Evolutionary conservation across 306 rosid genomes (phyloP).

Genomic region (Rubus parviflorus): DNA sequence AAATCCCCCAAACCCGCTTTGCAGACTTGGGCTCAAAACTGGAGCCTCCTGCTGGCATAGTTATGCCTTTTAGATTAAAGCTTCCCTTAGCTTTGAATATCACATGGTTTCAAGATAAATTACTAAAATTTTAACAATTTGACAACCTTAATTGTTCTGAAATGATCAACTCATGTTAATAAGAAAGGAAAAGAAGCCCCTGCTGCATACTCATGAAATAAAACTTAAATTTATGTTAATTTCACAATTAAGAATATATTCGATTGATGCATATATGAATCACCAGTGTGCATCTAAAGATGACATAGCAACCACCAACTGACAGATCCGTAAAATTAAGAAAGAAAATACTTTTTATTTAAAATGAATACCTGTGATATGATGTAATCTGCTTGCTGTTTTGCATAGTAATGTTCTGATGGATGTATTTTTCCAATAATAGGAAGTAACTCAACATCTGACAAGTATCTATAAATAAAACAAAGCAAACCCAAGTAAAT

Average conservation of each 20-base stretch:
- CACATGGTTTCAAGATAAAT: background rate
- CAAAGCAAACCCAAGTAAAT: slow-evolving; percentile 22
- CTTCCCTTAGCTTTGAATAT: background rate
- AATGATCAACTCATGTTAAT: background rate
- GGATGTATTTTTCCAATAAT: slow-evolving; percentile 93
- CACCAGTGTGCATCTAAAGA: background rate
- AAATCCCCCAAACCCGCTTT: background rate
- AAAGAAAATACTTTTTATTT: slow-evolving; percentile 1
- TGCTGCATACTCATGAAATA: background rate
- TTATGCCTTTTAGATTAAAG: background rate
- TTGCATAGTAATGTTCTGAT: slow-evolving; percentile 89
- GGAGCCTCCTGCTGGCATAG: background rate
- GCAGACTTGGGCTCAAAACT: background rate
- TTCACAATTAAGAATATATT: background rate
- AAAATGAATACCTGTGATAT: slow-evolving; percentile 70
- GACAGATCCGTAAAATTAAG: slow-evolving; percentile 2
- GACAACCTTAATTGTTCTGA: background rate
- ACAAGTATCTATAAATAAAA: slow-evolving; percentile 55
- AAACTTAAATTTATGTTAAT: background rate
- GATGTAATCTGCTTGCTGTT: slow-evolving; percentile 90
- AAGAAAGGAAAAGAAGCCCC: background rate
- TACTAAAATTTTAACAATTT: background rate
- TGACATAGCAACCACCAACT: slow-evolving; percentile 17
- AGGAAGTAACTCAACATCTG: slow-evolving; percentile 73
- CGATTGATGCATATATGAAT: background rate